Base-by-base conservation (phyloP, 495 filamentous ascomycete genomes). In the Penicillium manginii region DNA sequence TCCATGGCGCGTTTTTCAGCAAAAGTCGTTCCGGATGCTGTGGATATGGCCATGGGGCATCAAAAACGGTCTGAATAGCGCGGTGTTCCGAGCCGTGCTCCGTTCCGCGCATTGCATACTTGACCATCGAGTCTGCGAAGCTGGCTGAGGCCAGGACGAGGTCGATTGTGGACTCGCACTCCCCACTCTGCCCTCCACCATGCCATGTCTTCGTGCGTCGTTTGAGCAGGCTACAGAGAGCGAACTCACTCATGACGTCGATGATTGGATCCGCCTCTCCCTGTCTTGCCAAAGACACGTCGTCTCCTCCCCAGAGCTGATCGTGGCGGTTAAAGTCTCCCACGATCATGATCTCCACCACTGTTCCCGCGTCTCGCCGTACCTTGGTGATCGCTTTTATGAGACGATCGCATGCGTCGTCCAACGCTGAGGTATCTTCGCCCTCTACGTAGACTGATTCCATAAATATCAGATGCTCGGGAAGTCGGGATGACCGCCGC, bases 241-340 rank as follows among this genome's bases (percentile, higher is more conserved):
- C 45, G 45, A 62, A 62, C 33, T 74, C 63, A 40, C 57, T 70
- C 53, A 75, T 76, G 32, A 74, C 54, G 42, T 76, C 60, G 39
- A 77, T 72, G 45, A 74, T 72, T 42, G 56, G 61, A 50, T 67
- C 70, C 37, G 68, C 72, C 60, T 77, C 67, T 21, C 70, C 72
- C 39, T 75, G 64, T 51, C 65, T 68, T 31, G 22, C 49, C 26
- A 47, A 52, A n/a, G 61, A 60, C 37, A 76, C 60, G 14, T 66
- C 53, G 51, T 73, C 71, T 64, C 69, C 72, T 64, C 71, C 73
- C 71, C 59, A 78, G 11, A 76, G 62, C 55, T 67, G 64, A 64
- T 77, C 64, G 59, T 72, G 62, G 43, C 63, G 65, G 58, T 74
- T 74, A 49, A 73, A 73, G 63, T 76, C 68, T 43, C 70, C 68